Evolutionary conservation across 441 rosid genomes (phyloP).

Genomic region (Flueggea neowawraea): DNA sequence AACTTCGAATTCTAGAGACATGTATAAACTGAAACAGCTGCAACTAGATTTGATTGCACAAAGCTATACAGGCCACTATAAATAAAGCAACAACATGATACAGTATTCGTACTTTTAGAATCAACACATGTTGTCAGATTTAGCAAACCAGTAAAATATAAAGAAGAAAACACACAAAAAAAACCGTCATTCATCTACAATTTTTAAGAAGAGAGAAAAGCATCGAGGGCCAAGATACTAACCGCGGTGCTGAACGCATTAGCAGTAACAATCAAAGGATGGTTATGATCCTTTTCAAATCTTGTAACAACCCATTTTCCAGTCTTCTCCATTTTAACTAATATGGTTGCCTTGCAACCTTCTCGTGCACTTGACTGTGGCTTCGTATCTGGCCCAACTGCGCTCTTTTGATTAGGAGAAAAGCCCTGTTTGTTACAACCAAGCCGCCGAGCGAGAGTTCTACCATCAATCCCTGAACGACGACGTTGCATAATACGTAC

Average conservation of each 20-base stretch:
- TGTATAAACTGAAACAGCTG: too few species aligned
- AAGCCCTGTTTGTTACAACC: conserved; percentile 96
- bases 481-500: conserved; percentile 93
- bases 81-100: too few species aligned
- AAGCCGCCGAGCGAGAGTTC: conserved; percentile 90
- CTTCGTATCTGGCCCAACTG: conserved; percentile 75
- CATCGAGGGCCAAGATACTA: conserved; percentile 15
- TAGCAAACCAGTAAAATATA: too few species aligned
- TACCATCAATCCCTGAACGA: conserved; percentile 87
- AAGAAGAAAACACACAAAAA: too few species aligned
- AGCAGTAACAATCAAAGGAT: conserved; percentile 47
- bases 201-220: too few species aligned
- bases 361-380: conserved; percentile 89
- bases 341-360: conserved; percentile 94
- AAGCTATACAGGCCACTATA: too few species aligned
- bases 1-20: too few species aligned
- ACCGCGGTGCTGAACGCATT: conserved; percentile 44
- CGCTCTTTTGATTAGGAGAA: conserved; percentile 55
- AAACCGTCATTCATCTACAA: too few species aligned
- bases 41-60: too few species aligned
- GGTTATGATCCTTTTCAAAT: conserved; percentile 89
- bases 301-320: conserved; percentile 95
- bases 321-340: conserved; percentile 79
- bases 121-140: too few species aligned
- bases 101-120: too few species aligned